Evolutionary conservation across 2,329 filamentous ascomycete species (phyloP), one percentile per base, ranked within the genome.

Genomic region (Periconia macrospinosa): DNA sequence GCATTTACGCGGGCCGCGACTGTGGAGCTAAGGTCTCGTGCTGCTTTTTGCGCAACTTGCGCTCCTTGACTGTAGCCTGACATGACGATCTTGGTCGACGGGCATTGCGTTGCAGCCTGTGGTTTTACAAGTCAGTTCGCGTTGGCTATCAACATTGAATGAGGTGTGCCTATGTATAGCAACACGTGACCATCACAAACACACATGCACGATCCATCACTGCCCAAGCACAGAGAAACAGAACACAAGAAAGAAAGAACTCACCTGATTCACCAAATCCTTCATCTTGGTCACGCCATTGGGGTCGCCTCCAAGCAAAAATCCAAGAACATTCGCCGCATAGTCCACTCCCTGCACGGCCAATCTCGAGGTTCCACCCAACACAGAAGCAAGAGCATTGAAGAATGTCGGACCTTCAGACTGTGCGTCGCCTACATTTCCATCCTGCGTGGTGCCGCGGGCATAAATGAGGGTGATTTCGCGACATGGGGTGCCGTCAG

Each of bases 401-500:
- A 71, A 61, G 61, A 72, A 67, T 2, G 72, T 68, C 1, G 76
- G 76, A 1, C 76, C 77, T 44, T 63, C 66, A 1, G 81, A 80
- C 27, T 75, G 64, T 6, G 77, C 64, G 1, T 62, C 62, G 8
- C 77, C 77, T 60, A 79, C 75, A 53, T 78, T 79, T 3, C 76
- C 76, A 3, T 59, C 30, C 55, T 78, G 76, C 8, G 60, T 66
- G 1, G 74, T 78, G 20, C 76, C 76, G 30, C 76, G 75, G 15
- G 76, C 76, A 51, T 76, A 78, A 50, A 78, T 74, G 48, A 78
- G 33, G 11, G 79, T 83, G 46, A 81, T 73, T 15, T 70, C 62
- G 20, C 75, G 76, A 67, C 79, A 81, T 35, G 60, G 55, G n/a
- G 65, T 68, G 14, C 65, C 61, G 53, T 68, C 61, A 13, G 64